Conservation (phyloP, 2,329 filamentous ascomycete species). For the Calonectria honghensis region DNA sequence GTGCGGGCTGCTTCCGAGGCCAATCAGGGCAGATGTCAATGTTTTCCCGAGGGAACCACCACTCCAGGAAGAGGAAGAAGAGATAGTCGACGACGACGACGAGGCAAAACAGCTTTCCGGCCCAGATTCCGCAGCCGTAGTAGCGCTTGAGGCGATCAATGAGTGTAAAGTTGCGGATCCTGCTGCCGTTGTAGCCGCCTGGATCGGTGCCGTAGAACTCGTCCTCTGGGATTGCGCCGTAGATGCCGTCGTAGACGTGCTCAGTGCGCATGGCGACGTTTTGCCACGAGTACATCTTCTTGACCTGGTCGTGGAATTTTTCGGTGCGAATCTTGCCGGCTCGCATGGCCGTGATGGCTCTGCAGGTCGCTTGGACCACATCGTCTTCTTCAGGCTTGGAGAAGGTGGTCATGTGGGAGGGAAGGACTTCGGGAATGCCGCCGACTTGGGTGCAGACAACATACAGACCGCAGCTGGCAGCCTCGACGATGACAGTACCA, state of each 20-base stretch:
- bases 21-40: conserved; percentile 95
- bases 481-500: conserved; percentile 97
- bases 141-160: conserved; percentile 97
- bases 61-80: conserved; percentile 90
- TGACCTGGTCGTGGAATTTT: conserved; percentile 96
- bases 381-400: conserved; percentile 98
- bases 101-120: conserved; percentile 96
- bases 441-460: conserved; percentile 98
- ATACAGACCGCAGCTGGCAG: conserved; percentile 95
- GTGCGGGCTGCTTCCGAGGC: conserved; percentile 81
- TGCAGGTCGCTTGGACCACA: conserved; percentile 90
- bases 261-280: conserved; percentile 96
- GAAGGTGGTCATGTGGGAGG: conserved; percentile 97
- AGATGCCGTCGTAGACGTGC: conserved; percentile 95
- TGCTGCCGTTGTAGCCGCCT: conserved; percentile 80
- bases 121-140: conserved; percentile 98
- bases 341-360: conserved; percentile 90
- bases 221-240: conserved; percentile 87
- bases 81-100: conserved; percentile 96
- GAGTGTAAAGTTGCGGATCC: conserved; percentile 89
- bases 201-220: conserved; percentile 92
- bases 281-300: conserved; percentile 99
- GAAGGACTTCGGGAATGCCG: conserved; percentile 96
- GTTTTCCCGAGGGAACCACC: conserved; percentile 87
- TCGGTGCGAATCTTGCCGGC: conserved; percentile 93